Evolutionary conservation across 371 early-diverging fungal genomes (phyloP).

Genomic region (Apophysomyces elegans): DNA sequence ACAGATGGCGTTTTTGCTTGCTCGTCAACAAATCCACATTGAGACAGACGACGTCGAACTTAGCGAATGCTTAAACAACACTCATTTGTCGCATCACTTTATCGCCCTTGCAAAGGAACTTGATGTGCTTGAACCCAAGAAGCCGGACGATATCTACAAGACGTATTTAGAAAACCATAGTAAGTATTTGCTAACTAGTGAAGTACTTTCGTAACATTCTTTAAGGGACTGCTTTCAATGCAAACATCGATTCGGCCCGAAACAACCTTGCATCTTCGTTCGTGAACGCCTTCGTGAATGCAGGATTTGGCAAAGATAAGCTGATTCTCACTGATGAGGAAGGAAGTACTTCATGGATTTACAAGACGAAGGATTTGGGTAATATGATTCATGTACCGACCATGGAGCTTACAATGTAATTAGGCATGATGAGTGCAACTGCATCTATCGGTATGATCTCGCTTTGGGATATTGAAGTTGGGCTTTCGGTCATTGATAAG

Average conservation of each 20-base stretch:
- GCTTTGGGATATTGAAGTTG: conserved; percentile 94
- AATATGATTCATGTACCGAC: background rate
- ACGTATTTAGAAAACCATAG: conserved; percentile 89
- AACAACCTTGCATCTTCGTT: conserved; percentile 96
- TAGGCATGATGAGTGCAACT: conserved; percentile 89
- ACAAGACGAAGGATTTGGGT: conserved; percentile 96
- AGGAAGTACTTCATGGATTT: conserved; percentile 84
- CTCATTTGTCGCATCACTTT: conserved; percentile 85
- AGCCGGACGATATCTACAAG: conserved; percentile 98
- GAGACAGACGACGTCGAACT: conserved; percentile 85
- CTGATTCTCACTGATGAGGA: conserved; percentile 83
- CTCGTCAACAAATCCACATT: conserved; percentile 85
- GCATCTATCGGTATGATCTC: conserved; percentile 93
- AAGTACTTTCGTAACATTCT: background rate
- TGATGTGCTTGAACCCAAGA: conserved; percentile 94
- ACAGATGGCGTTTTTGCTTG: conserved; percentile 94
- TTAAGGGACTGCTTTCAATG: conserved; percentile 59
- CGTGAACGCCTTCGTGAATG: conserved; percentile 98
- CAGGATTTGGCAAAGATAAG: conserved; percentile 95
- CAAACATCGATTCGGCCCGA: conserved; percentile 89
- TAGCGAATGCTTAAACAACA: conserved; percentile 86
- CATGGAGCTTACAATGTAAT: background rate
- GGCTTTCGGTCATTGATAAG: conserved; percentile 90
- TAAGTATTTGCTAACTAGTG: conserved; percentile 29
- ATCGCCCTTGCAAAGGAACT: conserved; percentile 89